phyloP scores from a whole-genome alignment of 345 rosid genomes.

The Crucihimalaya himalaica region DNA sequence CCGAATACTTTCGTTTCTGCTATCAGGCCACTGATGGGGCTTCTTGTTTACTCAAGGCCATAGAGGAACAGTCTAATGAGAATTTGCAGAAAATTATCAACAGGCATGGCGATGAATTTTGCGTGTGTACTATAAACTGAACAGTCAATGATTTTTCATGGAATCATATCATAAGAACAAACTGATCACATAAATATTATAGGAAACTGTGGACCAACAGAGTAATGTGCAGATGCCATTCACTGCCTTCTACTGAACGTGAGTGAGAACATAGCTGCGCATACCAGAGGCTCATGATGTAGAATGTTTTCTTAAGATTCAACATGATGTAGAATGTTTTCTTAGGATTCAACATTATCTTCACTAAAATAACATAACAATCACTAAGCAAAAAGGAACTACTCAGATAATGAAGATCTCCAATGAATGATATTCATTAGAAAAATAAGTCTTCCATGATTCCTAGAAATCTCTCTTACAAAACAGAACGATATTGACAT shows the following conservation, averaged over 20 bases:
- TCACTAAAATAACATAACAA: background rate
- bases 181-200: background rate
- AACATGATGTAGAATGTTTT: too few species aligned
- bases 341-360: conserved; percentile 14
- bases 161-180: background rate
- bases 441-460: background rate
- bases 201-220: background rate
- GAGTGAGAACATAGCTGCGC: background rate
- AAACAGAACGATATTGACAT: conserved; percentile 13
- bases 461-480: conserved; percentile 8
- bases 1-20: background rate
- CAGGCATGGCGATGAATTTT: background rate
- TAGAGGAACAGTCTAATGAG: background rate
- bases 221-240: background rate
- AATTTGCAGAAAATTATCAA: background rate
- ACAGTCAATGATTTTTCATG: background rate
- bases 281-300: background rate
- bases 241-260: background rate
- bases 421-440: conserved; percentile 3
- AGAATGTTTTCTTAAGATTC: conserved; percentile 18
- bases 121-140: background rate
- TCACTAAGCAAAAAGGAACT: background rate
- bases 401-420: conserved; percentile 5
- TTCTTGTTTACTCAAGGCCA: background rate
- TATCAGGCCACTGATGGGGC: background rate